Percentiles rank a stretch among this genome's conserved stretches.
phyloP scores from a whole-genome alignment of 805 yeast genomes.

The Tetrapisispora nanseiensis region DNA sequence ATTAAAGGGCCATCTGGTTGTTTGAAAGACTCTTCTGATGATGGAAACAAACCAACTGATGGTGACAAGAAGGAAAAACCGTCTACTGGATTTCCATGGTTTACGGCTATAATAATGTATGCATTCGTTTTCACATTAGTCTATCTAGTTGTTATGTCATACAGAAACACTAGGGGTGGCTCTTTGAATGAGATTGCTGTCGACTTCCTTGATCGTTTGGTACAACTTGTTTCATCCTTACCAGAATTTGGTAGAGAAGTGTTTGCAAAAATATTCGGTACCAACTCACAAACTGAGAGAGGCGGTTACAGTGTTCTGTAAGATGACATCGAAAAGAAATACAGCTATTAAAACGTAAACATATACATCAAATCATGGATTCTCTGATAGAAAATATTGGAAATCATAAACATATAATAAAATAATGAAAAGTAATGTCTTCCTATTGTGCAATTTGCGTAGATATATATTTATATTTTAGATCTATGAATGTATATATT shows the following conservation, averaged over 20 bases:
- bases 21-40: slow-evolving; percentile 24
- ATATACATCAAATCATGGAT: too few relatives aligned
- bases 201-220: slow-evolving; percentile 61
- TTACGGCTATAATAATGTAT: slow-evolving; percentile 70
- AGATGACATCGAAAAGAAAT: slow-evolving; percentile 8
- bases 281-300: slow-evolving; percentile 39
- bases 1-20: slow-evolving; percentile 39
- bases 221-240: slow-evolving; percentile 46
- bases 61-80: slow-evolving; percentile 21
- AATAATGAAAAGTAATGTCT: neutral
- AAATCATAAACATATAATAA: too few relatives aligned
- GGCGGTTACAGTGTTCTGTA: slow-evolving; percentile 93
- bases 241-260: slow-evolving; percentile 65
- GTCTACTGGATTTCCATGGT: slow-evolving; percentile 34
- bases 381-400: too few relatives aligned
- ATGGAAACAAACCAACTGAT: slow-evolving; percentile 15
- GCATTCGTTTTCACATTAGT: slow-evolving; percentile 60
- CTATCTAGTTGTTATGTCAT: slow-evolving; percentile 60
- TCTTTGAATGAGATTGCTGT: slow-evolving; percentile 59
- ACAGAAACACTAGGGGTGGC: slow-evolving; percentile 61
- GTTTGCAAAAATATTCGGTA: slow-evolving; percentile 53
- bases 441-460: neutral
- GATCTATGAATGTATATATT: too few relatives aligned
- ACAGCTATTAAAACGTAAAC: too few relatives aligned
- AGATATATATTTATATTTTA: neutral